phyloP scores from a whole-genome alignment of 768 basidiomycete species.

The Clavulina sp. region DNA sequence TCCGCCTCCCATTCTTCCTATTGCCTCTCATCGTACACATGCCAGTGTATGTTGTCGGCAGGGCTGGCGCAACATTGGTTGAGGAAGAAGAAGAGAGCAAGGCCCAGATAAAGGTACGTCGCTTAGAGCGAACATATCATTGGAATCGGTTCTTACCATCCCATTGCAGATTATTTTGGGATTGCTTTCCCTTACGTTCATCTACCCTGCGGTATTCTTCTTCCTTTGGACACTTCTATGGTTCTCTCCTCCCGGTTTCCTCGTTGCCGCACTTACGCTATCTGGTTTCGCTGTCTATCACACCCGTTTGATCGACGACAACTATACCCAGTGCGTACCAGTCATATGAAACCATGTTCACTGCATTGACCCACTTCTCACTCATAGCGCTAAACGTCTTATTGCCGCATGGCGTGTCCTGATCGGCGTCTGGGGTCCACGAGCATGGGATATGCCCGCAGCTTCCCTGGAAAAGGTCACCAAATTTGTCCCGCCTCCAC shows the following conservation, averaged over 20 bases:
- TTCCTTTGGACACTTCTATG: slow-evolving; percentile 70
- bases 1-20: slow-evolving; percentile 52
- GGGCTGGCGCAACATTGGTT: slow-evolving; percentile 52
- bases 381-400: slow-evolving; percentile 58
- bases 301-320: slow-evolving; percentile 70
- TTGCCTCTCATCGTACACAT: slow-evolving; percentile 26
- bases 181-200: slow-evolving; percentile 47
- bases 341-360: slow-evolving; percentile 6
- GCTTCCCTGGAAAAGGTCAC: slow-evolving; percentile 59
- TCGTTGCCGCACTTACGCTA: slow-evolving; percentile 49
- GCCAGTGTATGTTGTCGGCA: slow-evolving; percentile 61
- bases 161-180: slow-evolving; percentile 45
- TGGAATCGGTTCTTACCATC: not conserved
- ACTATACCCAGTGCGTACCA: slow-evolving; percentile 54
- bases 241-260: slow-evolving; percentile 55
- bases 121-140: not conserved
- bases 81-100: slow-evolving; percentile 85
- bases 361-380: not conserved
- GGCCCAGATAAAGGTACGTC: slow-evolving; percentile 74
- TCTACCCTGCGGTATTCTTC: slow-evolving; percentile 75
- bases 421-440: slow-evolving; percentile 84
- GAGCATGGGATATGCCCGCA: slow-evolving; percentile 61
- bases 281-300: slow-evolving; percentile 77
- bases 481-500: slow-evolving; percentile 43
- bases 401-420: slow-evolving; percentile 94